Base-by-base conservation (phyloP, 352 stramenopile species). In the Pythium grandisporangium region DNA sequence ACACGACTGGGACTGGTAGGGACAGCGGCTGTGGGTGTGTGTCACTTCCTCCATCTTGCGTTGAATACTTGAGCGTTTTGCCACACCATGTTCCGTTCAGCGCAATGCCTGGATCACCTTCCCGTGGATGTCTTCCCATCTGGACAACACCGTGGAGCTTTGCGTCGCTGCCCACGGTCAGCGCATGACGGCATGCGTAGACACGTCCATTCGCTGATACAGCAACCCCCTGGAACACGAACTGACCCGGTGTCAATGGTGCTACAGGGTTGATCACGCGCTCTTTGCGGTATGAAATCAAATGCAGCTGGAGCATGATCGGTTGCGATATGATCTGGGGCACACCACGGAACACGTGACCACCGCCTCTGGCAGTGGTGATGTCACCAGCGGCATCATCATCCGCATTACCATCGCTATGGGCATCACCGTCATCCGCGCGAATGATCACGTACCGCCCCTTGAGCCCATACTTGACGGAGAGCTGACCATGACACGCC, bases 371-470 rank as follows among this genome's bases (percentile, higher is more conserved):
- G n/a, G n/a, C n/a, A n/a, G n/a, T n/a, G n/a, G n/a, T n/a, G n/a
- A n/a, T n/a, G n/a, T n/a, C n/a, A 8, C 8, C 8, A 8, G 27
- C 27, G 27, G 10, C 8, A 14, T 8, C 27, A 14, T 32, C 14
- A 14, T 32, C 14, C 27, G 10, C 27, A 8, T 8, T 32, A 14
- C 27, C 27, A 14, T 32, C 27, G 27, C 14, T 14, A 32, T 32
- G 27, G 8, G 14, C 27, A n/a, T n/a, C n/a, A n/a, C n/a, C n/a
- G 42, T 57, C 42, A 25, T 35, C 42, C 7, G 33, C 50, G 14
- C 41, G 37, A 25, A 58, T 38, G 16, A 45, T 42, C 2, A 58
- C 30, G 37, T 49, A 53, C 10, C 32, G 21, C 14, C 50, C 50
- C 13, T 45, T 36, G 3, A 58, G 19, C 2, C 50, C 50, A 2